phyloP scores from a whole-genome alignment of 768 basidiomycete species.

The Mycena vulgaris region DNA sequence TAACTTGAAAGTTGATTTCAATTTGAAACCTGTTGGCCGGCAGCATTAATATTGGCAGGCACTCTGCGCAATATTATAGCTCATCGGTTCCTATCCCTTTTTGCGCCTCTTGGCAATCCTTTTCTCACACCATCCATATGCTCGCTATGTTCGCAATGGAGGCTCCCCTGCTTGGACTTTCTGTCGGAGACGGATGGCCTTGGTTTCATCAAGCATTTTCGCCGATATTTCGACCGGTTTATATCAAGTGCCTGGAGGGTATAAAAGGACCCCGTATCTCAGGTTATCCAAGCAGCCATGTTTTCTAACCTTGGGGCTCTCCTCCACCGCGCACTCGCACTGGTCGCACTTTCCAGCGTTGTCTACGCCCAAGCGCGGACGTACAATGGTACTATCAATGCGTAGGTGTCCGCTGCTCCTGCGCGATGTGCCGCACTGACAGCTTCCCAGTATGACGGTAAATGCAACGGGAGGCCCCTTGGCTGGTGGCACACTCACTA shows the following conservation, averaged over 20 bases:
- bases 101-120: too few relatives aligned
- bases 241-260: background rate
- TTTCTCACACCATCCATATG: too few relatives aligned
- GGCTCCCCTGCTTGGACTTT: too few relatives aligned
- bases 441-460: background rate
- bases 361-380: background rate
- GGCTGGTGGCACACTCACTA: slow-evolving; percentile 21
- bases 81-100: too few relatives aligned
- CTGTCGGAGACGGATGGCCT: too few relatives aligned
- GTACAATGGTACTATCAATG: background rate
- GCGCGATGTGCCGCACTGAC: background rate
- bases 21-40: too few relatives aligned
- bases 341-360: background rate
- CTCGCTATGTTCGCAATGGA: too few relatives aligned
- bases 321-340: background rate
- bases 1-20: too few relatives aligned
- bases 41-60: too few relatives aligned
- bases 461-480: background rate
- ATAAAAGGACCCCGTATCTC: background rate
- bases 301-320: background rate
- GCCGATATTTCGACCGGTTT: too few relatives aligned
- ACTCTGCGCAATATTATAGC: too few relatives aligned
- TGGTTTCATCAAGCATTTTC: too few relatives aligned
- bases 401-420: background rate
- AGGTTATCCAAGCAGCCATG: background rate